phyloP scores from a whole-genome alignment of 495 filamentous ascomycete species.

The Penicillium canescens region DNA sequence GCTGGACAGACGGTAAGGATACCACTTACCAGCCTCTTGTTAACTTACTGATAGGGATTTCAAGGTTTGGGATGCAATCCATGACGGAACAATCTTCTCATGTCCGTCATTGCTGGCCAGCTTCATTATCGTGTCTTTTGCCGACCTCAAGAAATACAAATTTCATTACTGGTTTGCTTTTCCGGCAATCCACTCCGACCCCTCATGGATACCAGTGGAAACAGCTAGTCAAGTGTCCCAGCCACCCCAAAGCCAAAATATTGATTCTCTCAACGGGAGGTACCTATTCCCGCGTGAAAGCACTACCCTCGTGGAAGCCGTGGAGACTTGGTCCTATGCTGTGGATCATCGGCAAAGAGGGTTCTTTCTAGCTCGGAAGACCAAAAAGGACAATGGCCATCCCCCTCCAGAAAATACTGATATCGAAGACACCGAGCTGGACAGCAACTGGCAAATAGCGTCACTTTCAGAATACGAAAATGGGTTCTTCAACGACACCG shows the following conservation, averaged over 20 bases:
- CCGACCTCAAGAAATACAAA: slow-evolving; percentile 92
- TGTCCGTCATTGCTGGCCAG: slow-evolving; percentile 87
- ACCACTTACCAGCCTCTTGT: neutral
- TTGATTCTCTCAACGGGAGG: slow-evolving; percentile 29
- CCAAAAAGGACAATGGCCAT: slow-evolving; percentile 26
- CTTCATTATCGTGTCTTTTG: slow-evolving; percentile 88
- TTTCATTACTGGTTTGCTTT: slow-evolving; percentile 96
- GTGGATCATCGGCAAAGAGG: slow-evolving; percentile 82
- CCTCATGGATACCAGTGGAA: slow-evolving; percentile 63
- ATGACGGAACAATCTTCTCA: slow-evolving; percentile 92
- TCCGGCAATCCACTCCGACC: slow-evolving; percentile 86
- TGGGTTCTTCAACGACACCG: slow-evolving; percentile 77
- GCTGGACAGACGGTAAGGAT: slow-evolving; percentile 69
- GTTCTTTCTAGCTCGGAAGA: slow-evolving; percentile 87
- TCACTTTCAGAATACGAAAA: slow-evolving; percentile 75
- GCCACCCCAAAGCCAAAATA: slow-evolving; percentile 10
- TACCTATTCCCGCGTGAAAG: slow-evolving; percentile 64
- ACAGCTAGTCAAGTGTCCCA: slow-evolving; percentile 7
- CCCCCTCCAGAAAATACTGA: neutral
- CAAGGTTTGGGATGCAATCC: slow-evolving; percentile 95
- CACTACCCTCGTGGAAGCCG: slow-evolving; percentile 69
- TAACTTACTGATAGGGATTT: neutral
- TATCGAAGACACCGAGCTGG: neutral
- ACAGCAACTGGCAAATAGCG: slow-evolving; percentile 65
- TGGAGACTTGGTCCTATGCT: slow-evolving; percentile 82